Base-by-base conservation (phyloP, 2,329 filamentous ascomycete genomes). In the Blumeria hordei region DNA sequence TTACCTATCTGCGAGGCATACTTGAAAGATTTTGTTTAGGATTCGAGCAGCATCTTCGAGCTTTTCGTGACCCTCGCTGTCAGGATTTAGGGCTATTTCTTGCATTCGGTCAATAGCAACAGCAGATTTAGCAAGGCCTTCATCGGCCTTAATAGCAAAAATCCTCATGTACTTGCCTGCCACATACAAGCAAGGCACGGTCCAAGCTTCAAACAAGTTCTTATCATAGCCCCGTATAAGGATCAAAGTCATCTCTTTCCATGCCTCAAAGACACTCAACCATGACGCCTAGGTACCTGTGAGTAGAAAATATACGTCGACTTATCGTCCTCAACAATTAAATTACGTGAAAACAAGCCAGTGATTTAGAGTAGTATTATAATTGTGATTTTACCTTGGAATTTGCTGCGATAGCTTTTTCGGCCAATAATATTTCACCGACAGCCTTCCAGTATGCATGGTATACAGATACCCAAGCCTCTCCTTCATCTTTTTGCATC, bases 71-170 rank as follows among this genome's bases (percentile, higher is more conserved):
- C 86, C 85, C 62, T 84, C 81, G 12, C 75, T 68, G 57, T 88
- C 82, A 0, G 78, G 77, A 58, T 88, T 81, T 59, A 93, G 79
- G 65, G 95, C 88, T 65, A 95, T 88, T 11, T 33, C 47, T 60
- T 85, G 78, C 61, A 88, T 81, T 33, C 68, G 67, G 55, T 66
- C 72, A 5, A 67, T 67, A 8, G 65, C 65, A 45, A 64, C 66
- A 14, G 69, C 67, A 56, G 72, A 70, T 53, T 69, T 70, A n/a
- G 71, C 70, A 47, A 70, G 65, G 63, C 85, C 82, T 39, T 81
- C 77, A 66, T 98, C 92, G 55, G 92, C 88, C 64, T 83, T 86
- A 66, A 95, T 92, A 51, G 92, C 92, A 68, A 94, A 93, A 45
- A 83, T 71, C 57, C 92, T 76, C 57, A 98, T 69, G 65, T 93